phyloP scores from a whole-genome alignment of 441 rosid species.

The Gossypium laxum region DNA sequence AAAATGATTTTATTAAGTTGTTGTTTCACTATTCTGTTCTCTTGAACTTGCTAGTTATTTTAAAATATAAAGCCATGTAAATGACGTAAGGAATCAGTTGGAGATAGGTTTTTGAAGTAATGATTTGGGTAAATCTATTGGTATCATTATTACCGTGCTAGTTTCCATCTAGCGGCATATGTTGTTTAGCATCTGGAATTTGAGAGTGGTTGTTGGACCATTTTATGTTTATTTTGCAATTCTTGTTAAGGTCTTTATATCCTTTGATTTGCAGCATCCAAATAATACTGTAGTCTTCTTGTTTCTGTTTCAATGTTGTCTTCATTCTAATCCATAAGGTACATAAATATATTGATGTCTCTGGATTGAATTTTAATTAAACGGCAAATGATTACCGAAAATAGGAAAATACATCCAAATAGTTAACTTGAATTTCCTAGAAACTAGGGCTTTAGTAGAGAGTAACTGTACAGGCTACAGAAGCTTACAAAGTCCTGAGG shows the following conservation, averaged over 20 bases:
- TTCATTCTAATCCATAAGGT: background rate
- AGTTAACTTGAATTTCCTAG: background rate
- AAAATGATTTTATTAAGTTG: background rate
- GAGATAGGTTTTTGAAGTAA: background rate
- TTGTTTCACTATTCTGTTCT: too few relatives aligned
- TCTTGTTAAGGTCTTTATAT: constrained; percentile 6
- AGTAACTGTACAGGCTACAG: background rate
- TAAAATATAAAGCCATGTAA: background rate
- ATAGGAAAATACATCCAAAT: background rate
- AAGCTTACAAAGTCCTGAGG: background rate
- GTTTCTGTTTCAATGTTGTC: background rate
- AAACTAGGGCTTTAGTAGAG: background rate
- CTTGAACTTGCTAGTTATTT: background rate
- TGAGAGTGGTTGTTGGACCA: background rate
- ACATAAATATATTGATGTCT: background rate
- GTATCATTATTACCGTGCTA: background rate
- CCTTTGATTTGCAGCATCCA: background rate
- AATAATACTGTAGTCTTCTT: background rate
- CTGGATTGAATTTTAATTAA: background rate
- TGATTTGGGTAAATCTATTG: background rate
- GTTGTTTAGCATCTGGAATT: background rate
- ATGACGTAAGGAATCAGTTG: background rate
- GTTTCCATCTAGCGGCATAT: background rate
- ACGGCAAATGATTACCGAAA: background rate
- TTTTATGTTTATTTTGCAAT: background rate